These are phyloP conservation scores for Terana coerulea DNA, from an alignment of 768 basidiomycete species.

Conservation along the genomic window DNA sequence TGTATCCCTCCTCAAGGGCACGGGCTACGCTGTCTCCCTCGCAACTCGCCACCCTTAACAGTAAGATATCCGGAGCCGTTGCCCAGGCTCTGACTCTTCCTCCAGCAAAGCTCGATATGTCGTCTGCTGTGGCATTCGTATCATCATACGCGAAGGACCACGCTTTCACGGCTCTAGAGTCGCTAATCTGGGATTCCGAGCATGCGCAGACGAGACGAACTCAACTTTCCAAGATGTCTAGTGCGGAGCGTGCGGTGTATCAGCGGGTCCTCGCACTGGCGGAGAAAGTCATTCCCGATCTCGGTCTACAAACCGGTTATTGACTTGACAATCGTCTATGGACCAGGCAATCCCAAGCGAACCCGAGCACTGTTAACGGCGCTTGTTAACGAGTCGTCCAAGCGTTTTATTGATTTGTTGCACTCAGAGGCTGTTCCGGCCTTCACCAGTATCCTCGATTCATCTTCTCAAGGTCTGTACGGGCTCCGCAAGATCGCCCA, in stretches of 20 bases:
- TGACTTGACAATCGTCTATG: conserved; percentile 60
- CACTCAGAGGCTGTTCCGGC: conserved; percentile 51
- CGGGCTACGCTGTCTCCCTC: conserved; percentile 49
- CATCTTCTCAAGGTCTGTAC: conserved; percentile 50
- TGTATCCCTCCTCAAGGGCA: conserved; percentile 50
- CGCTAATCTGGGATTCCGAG: conserved; percentile 51
- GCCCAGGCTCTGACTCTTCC: conserved; percentile 45
- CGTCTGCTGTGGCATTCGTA: conserved; percentile 46
- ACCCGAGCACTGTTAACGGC: conserved; percentile 43
- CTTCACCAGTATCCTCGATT: conserved; percentile 46
- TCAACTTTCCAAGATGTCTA: conserved; percentile 21
- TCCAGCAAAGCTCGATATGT: conserved; percentile 40
- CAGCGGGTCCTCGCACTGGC: conserved; percentile 52
- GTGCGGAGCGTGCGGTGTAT: conserved; percentile 43
- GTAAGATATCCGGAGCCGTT: conserved; percentile 45
- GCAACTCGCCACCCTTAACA: conserved; percentile 45
- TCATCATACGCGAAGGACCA: conserved; percentile 54
- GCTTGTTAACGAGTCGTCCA: conserved; percentile 33
- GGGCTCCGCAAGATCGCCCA: conserved; percentile 60
- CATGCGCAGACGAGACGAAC: too few species aligned
- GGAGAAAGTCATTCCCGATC: conserved; percentile 42
- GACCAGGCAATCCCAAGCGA: conserved; percentile 38
- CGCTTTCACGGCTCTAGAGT: conserved; percentile 48
- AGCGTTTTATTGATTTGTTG: conserved; percentile 22
- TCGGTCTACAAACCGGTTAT: conserved; percentile 56